Conservation (phyloP, 768 basidiomycete species). For the Scleroderma bovista region DNA sequence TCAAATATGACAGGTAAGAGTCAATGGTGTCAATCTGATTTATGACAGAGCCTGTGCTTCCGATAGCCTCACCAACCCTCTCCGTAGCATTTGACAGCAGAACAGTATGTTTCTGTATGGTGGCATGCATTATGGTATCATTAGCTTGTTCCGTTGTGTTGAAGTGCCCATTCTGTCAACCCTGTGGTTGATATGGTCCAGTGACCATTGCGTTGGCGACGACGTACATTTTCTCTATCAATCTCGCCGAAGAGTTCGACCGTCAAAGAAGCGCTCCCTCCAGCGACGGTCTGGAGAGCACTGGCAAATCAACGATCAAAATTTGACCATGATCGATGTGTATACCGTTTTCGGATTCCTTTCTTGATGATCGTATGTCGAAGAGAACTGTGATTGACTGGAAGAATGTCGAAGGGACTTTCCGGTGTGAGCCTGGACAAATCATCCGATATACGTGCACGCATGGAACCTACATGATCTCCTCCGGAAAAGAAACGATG, state of each 20-base stretch:
- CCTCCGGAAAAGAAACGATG: background rate
- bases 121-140: background rate
- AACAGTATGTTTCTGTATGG: background rate
- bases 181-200: too few species aligned
- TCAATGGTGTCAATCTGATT: background rate
- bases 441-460: background rate
- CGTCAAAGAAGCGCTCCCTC: too few species aligned
- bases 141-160: background rate
- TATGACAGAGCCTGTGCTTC: background rate
- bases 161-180: background rate
- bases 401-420: background rate
- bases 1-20: background rate
- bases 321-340: too few species aligned
- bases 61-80: background rate
- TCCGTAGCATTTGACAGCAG: background rate
- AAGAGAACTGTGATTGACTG: background rate
- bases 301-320: background rate
- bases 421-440: background rate
- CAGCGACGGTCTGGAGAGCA: background rate
- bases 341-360: too few species aligned
- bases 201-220: too few species aligned
- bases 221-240: too few species aligned
- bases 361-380: too few species aligned
- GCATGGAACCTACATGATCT: background rate
- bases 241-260: too few species aligned